Evolutionary conservation across 2,329 filamentous ascomycete genomes (phyloP).

Genomic region (Aspergillus fructus): DNA sequence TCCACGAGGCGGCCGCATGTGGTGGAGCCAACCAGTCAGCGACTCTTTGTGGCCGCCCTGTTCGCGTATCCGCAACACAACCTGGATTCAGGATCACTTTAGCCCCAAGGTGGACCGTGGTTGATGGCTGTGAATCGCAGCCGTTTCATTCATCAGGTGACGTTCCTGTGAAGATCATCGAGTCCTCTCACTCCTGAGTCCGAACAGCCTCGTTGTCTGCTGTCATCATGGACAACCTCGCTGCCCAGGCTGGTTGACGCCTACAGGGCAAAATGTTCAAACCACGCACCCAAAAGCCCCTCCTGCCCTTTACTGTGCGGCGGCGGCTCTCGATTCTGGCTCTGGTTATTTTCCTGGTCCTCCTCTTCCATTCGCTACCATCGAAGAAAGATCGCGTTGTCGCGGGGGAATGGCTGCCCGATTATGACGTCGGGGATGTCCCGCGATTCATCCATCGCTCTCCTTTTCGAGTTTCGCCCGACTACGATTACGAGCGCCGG

Average conservation of each 20-base stretch:
- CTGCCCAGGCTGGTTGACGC: neutral
- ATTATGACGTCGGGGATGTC: conserved; percentile 16
- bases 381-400: conserved; percentile 6
- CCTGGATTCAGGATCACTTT: too few species aligned
- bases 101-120: too few species aligned
- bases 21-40: too few species aligned
- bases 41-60: too few species aligned
- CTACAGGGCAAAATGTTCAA: neutral
- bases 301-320: neutral
- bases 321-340: conserved; percentile 6
- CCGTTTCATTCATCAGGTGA: too few species aligned
- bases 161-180: too few species aligned
- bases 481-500: conserved; percentile 27
- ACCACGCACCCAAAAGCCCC: neutral
- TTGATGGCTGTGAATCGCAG: too few species aligned
- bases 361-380: conserved; percentile 11
- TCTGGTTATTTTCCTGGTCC: conserved; percentile 9
- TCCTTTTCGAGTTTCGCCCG: conserved; percentile 27
- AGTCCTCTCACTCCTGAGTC: too few species aligned
- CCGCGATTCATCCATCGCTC: conserved; percentile 31
- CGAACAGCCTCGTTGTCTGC: neutral
- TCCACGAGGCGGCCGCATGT: too few species aligned
- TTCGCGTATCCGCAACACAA: too few species aligned
- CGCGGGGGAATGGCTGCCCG: conserved; percentile 9
- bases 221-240: neutral